phyloP scores from a whole-genome alignment of 1,284 basidiomycete genomes.

The Bothia castanella region DNA sequence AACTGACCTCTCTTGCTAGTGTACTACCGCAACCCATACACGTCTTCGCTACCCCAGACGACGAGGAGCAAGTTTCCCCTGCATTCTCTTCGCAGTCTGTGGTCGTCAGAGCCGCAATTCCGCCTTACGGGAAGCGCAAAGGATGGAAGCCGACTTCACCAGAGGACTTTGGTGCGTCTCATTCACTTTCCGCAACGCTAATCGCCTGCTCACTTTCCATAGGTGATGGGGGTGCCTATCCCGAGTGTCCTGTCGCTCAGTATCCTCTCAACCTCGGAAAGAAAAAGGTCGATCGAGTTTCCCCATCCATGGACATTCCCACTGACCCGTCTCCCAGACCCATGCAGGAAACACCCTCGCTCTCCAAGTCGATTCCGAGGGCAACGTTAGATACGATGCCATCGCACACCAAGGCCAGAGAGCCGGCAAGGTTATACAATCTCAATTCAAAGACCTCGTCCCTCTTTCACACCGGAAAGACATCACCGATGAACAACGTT shows the following conservation, averaged over 20 bases:
- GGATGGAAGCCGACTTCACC: conserved; percentile 84
- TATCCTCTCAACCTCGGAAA: conserved; percentile 95
- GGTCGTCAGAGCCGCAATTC: conserved; percentile 54
- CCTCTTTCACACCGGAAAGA: conserved; percentile 90
- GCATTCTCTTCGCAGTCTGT: conserved; percentile 44
- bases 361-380: conserved; percentile 94
- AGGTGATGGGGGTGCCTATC: conserved; percentile 93
- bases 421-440: conserved; percentile 82
- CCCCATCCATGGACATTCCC: not conserved
- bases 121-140: conserved; percentile 79
- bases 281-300: conserved; percentile 62
- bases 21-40: conserved; percentile 67
- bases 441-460: conserved; percentile 96
- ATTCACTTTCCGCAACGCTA: not conserved
- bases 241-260: conserved; percentile 96
- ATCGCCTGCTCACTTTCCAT: conserved; percentile 6
- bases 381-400: conserved; percentile 94
- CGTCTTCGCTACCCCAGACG: conserved; percentile 48
- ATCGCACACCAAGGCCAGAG: conserved; percentile 95
- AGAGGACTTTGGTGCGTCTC: conserved; percentile 77
- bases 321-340: conserved; percentile 46
- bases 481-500: conserved; percentile 67
- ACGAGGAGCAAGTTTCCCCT: conserved; percentile 49
- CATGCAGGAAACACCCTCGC: conserved; percentile 91
- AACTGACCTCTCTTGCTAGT: conserved; percentile 33